Evolutionary conservation across 2,329 filamentous ascomycete species (phyloP).

Genomic region (Cucurbitaria berberidis): DNA sequence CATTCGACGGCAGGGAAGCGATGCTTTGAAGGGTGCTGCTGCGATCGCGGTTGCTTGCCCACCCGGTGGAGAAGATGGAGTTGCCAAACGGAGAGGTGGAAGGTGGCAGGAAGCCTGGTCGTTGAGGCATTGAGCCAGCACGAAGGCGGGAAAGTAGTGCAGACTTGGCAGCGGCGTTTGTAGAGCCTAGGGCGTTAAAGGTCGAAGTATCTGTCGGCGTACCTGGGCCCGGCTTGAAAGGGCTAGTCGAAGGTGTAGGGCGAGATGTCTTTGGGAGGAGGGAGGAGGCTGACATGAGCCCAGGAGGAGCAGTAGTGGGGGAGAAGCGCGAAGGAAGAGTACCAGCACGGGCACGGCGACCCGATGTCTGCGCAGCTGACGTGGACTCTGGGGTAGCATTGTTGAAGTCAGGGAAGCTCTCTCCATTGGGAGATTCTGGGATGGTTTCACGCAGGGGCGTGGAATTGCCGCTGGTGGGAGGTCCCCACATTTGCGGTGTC

Average conservation of each 20-base stretch:
- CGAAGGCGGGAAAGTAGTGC: slow-evolving; percentile 83
- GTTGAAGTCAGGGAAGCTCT: slow-evolving; percentile 91
- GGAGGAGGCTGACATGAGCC: slow-evolving; percentile 59
- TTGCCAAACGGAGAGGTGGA: slow-evolving; percentile 76
- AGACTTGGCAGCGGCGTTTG: slow-evolving; percentile 64
- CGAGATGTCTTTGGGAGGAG: slow-evolving; percentile 79
- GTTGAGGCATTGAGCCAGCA: slow-evolving; percentile 93
- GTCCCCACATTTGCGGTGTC: slow-evolving; percentile 78
- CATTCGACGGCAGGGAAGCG: slow-evolving; percentile 84
- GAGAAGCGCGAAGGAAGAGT: slow-evolving; percentile 96
- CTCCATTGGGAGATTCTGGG: slow-evolving; percentile 88
- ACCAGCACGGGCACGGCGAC: slow-evolving; percentile 84
- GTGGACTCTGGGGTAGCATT: slow-evolving; percentile 69
- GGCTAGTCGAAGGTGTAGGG: slow-evolving; percentile 84
- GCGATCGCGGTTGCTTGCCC: slow-evolving; percentile 80
- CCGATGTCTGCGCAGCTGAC: slow-evolving; percentile 64
- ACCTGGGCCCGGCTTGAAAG: slow-evolving; percentile 72
- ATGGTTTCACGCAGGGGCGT: slow-evolving; percentile 97
- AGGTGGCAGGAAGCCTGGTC: slow-evolving; percentile 69
- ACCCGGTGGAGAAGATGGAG: slow-evolving; percentile 85
- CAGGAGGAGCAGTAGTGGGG: slow-evolving; percentile 69
- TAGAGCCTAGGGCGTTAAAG: slow-evolving; percentile 56
- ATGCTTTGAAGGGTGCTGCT: slow-evolving; percentile 90
- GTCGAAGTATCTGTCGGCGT: slow-evolving; percentile 45
- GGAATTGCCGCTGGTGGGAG: slow-evolving; percentile 94